Conservation (phyloP, 768 basidiomycete species). For the Cystobasidiopsis lactophilus region DNA sequence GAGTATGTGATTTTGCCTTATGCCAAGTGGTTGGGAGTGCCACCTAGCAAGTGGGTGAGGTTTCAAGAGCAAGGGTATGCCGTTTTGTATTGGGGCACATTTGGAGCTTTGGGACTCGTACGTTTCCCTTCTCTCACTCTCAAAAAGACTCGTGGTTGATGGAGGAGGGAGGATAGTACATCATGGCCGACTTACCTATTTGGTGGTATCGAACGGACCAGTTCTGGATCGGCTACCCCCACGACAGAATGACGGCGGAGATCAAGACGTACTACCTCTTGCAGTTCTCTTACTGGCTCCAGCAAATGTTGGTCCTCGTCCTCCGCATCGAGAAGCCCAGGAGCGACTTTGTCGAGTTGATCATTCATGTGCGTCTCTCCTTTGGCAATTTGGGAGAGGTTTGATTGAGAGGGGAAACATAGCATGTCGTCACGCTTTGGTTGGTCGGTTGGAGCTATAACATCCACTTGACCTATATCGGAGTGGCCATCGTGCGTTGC, state of each 20-base stretch:
- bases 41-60: conserved; percentile 43
- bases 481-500: conserved; percentile 41
- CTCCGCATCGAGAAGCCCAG: conserved; percentile 81
- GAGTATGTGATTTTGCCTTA: conserved; percentile 43
- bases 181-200: conserved; percentile 61
- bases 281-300: conserved; percentile 82
- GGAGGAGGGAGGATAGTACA: conserved; percentile 31
- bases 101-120: conserved; percentile 57
- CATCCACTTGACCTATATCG: conserved; percentile 32
- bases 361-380: conserved; percentile 37
- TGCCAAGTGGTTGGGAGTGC: conserved; percentile 50
- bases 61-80: conserved; percentile 89
- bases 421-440: conserved; percentile 83
- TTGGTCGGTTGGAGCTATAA: conserved; percentile 49
- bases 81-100: conserved; percentile 48
- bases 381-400: not conserved
- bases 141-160: not conserved
- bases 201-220: conserved; percentile 65
- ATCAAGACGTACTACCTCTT: conserved; percentile 85
- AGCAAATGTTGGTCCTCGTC: conserved; percentile 67
- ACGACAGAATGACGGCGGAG: conserved; percentile 45
- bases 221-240: conserved; percentile 47
- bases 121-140: conserved; percentile 23
- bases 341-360: conserved; percentile 68
- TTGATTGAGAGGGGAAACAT: not conserved